Base-by-base conservation (phyloP, 1,284 basidiomycete genomes). In the Trametes polyzona region DNA sequence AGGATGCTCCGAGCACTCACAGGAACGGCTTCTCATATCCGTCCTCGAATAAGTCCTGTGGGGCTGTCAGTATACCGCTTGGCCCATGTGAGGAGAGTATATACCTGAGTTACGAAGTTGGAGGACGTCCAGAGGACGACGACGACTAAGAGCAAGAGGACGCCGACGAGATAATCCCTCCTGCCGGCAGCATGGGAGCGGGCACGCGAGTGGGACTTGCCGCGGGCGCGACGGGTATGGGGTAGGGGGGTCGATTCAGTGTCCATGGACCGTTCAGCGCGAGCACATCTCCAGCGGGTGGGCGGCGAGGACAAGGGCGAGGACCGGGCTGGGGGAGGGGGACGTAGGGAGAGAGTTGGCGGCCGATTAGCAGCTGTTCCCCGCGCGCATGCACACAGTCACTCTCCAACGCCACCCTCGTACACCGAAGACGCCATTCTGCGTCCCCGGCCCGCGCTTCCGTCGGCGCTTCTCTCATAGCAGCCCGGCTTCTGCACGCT, bases 121-220 rank as follows among this genome's bases (percentile, higher is more conserved):
- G 87, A 87, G 10, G 78, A 74, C 16, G 88, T 95, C 94, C 94
- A 96, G 12, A 96, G 82, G 23, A 94, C 66, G 42, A 95, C 93
- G 46, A 96, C 94, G 40, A 87, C 65, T 5, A 95, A 72, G 21
- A 96, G 80, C 26, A 96, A 77, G 33, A 76, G 73, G 47, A 95
- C 84, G 52, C 93, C 93, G 47, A 86, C 68, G 48, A 82, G 69
- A 74, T 93, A 94, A 61, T 89, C 78, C 50, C 69, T 78, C 62
- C 71, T 59, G 40, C 53, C 52, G n/a, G 58, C 55, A 16, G 55
- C 47, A 35, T 62, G 49, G 11, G 50, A 24, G 14, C 52, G 61
- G 17, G 42, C 40, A 16, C 61, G 63, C 7, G 65, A 62, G 26
- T 47, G 57, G 7, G 64, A 62, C 49, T 60, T 60, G 40, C 42